These are phyloP conservation scores for Exophiala bonariae DNA, from an alignment of 2,329 filamentous ascomycete species.

Conservation along the genomic window DNA sequence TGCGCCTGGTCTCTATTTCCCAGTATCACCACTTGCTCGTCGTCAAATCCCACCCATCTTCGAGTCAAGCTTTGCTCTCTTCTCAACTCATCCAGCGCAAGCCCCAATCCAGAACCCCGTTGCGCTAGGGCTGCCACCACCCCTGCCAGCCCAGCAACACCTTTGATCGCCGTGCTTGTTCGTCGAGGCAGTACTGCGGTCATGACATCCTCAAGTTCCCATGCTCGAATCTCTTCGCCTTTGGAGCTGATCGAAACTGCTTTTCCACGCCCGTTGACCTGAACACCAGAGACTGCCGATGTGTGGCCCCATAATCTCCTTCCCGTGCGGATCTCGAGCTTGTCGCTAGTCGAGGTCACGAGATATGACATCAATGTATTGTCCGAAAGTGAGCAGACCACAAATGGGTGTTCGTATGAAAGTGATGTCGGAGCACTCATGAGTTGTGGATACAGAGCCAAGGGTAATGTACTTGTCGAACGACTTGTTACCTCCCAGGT, in stretches of 20 bases:
- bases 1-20: slow-evolving; percentile 69
- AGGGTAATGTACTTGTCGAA: slow-evolving; percentile 29
- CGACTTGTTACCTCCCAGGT: slow-evolving; percentile 25
- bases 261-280: slow-evolving; percentile 81
- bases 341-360: slow-evolving; percentile 68
- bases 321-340: slow-evolving; percentile 69
- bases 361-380: slow-evolving; percentile 84
- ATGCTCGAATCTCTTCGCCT: slow-evolving; percentile 80
- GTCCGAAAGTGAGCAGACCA: slow-evolving; percentile 79
- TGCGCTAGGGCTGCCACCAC: slow-evolving; percentile 28
- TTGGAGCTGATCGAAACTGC: slow-evolving; percentile 82
- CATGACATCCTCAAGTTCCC: slow-evolving; percentile 74
- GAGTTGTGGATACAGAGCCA: slow-evolving; percentile 37
- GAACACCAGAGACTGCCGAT: slow-evolving; percentile 80
- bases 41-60: slow-evolving; percentile 82
- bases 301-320: slow-evolving; percentile 88
- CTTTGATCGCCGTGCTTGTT: slow-evolving; percentile 55
- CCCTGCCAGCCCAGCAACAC: slow-evolving; percentile 28
- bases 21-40: slow-evolving; percentile 86
- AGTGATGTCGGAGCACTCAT: slow-evolving; percentile 59
- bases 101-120: slow-evolving; percentile 31
- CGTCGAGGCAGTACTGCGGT: slow-evolving; percentile 38
- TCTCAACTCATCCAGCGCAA: slow-evolving; percentile 37
- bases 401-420: slow-evolving; percentile 79
- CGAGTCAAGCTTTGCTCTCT: slow-evolving; percentile 46